These are phyloP conservation scores for Rhodotorula diobovata DNA, from an alignment of 768 basidiomycete genomes.

Conservation along the genomic window DNA sequence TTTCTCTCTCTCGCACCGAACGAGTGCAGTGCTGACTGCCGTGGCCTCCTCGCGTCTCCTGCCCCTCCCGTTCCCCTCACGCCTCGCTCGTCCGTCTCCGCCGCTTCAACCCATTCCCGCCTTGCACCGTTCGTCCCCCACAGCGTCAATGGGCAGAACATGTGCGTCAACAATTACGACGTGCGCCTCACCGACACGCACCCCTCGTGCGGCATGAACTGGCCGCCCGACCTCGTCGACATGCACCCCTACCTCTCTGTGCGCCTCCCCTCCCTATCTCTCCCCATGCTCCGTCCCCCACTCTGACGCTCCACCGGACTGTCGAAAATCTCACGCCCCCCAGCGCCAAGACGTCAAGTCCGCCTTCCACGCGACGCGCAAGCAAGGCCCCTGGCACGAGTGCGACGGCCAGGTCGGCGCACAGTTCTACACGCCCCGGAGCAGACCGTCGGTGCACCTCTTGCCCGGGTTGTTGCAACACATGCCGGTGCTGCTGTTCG, in stretches of 20 bases:
- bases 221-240: conserved; percentile 77
- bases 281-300: too few relatives aligned
- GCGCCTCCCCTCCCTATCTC: conserved; percentile 45
- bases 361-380: conserved; percentile 74
- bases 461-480: conserved; percentile 71
- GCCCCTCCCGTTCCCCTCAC: background rate
- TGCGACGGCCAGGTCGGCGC: conserved; percentile 65
- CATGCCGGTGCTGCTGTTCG: conserved; percentile 84
- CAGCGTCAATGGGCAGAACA: conserved; percentile 51
- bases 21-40: too few relatives aligned
- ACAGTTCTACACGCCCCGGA: conserved; percentile 57
- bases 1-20: background rate
- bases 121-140: background rate
- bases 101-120: background rate
- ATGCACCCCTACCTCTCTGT: conserved; percentile 66
- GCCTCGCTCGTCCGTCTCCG: background rate
- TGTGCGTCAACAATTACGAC: conserved; percentile 93
- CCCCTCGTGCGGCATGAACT: conserved; percentile 95
- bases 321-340: background rate
- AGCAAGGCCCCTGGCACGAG: conserved; percentile 60
- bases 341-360: conserved; percentile 74
- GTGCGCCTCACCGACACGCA: conserved; percentile 70
- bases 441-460: conserved; percentile 67
- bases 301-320: background rate
- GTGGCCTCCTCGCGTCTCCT: background rate